These are phyloP conservation scores for Areca catechu DNA, from an alignment of 176 grass and related monocot species.

Conservation along the genomic window DNA sequence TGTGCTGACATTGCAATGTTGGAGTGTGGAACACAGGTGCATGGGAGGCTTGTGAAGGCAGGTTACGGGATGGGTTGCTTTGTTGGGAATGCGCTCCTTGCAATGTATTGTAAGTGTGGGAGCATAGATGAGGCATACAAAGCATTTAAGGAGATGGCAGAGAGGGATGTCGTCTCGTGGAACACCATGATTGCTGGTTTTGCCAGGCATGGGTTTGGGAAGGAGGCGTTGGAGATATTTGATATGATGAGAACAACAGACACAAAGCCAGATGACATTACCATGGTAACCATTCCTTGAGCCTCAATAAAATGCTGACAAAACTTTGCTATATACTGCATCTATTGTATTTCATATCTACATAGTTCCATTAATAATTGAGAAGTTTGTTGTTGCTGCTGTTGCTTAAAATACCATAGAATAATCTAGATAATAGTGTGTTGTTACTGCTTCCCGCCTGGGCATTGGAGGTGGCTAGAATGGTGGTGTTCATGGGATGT, in stretches of 20 bases:
- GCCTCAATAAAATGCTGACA: neutral
- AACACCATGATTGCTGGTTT: conserved; percentile 90
- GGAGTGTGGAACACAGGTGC: conserved; percentile 79
- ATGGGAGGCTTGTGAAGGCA: conserved; percentile 64
- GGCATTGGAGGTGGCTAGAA: too few relatives aligned
- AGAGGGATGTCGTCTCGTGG: conserved; percentile 80
- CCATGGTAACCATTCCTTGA: conserved; percentile 42
- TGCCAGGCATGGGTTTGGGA: conserved; percentile 72
- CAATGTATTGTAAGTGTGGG: conserved; percentile 96
- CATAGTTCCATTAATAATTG: too few relatives aligned
- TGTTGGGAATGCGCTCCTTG: conserved; percentile 78
- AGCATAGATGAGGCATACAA: conserved; percentile 54
- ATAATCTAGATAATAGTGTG: too few relatives aligned
- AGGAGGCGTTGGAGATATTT: conserved; percentile 55
- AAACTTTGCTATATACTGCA: neutral
- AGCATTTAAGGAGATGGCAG: conserved; percentile 76
- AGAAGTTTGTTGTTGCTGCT: too few relatives aligned
- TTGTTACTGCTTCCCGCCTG: too few relatives aligned
- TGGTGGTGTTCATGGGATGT: too few relatives aligned
- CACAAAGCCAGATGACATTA: conserved; percentile 76
- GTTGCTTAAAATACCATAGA: too few relatives aligned
- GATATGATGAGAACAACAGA: conserved; percentile 45
- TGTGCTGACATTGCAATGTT: conserved; percentile 83
- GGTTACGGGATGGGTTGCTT: conserved; percentile 69
- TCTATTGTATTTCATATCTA: neutral